Base-by-base conservation (phyloP, 2,329 filamentous ascomycete genomes). In the Talaromyces sp. region DNA sequence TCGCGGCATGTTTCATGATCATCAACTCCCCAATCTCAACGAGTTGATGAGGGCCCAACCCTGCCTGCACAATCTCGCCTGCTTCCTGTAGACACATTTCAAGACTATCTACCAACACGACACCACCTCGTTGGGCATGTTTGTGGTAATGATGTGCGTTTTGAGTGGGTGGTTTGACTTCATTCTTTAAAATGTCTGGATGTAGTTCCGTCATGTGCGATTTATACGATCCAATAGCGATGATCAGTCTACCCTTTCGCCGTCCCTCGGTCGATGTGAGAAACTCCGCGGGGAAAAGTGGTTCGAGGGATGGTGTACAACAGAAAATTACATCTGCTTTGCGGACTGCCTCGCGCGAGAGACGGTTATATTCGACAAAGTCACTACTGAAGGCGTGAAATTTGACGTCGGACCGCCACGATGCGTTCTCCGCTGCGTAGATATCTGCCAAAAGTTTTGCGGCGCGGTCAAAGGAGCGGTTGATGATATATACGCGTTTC, bases 21-120 rank as follows among this genome's bases (percentile, higher is more conserved):
- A 89, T 78, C 57, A 97, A 80, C 74, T 97, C 93, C 3, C 93
- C 94, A 1, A 97, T 80, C 76, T 97, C 94, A 0, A 97, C 91
- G 3, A 97, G 84, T 70, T 96, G 89, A 54, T 87, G 84, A 0
- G 91, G 88, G 24, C 83, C 83, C 33, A 97, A 81, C 0, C 87
- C 88, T 0, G 92, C 91, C 69, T 92, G 87, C 10, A 96, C 89
- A 57, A 98, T 82, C 80, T 98, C 94, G 0, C 94, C 94, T 0
- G 93, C 90, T 74, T 97, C 92, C 70, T 89, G 88, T 50, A 97
- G 75, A 54, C 90, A 93, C 0, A 90, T 91, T 33, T 92, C 89
- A 0, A 96, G 82, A 10, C 90, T 93, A 73, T 89, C 85, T 2
- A 87, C 86, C 4, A 89, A 79, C 1, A 89, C 77, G 0, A 88